A percentile compares a stretch with the other conserved stretches of the same genome.
Conservation (phyloP, 495 filamentous ascomycete species). For the Tuber aestivum region DNA sequence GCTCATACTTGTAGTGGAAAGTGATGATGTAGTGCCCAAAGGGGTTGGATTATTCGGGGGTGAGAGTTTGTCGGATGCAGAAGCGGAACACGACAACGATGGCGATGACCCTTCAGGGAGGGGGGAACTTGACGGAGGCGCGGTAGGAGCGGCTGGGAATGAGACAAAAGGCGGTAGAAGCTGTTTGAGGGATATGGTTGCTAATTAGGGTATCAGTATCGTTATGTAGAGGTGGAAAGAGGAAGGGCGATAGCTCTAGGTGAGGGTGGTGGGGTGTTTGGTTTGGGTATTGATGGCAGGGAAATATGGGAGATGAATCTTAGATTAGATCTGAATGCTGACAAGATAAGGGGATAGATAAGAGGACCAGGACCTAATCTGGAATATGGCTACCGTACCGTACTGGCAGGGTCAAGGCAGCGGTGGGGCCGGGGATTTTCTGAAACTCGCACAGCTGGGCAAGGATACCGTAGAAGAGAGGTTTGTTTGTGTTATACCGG, state of each 20-base stretch:
- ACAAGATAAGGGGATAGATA: neutral
- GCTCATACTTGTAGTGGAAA: conserved; percentile 43
- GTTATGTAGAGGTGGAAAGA: conserved; percentile 5
- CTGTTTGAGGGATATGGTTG: conserved; percentile 33
- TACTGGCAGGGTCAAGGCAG: too few species aligned
- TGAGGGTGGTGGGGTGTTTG: conserved; percentile 20
- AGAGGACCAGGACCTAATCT: neutral
- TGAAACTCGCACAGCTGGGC: neutral
- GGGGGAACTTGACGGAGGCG: conserved; percentile 18
- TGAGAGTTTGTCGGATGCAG: conserved; percentile 18
- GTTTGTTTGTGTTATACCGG: neutral
- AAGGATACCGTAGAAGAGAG: neutral
- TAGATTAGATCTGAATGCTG: neutral
- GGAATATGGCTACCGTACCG: neutral
- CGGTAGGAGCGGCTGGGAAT: conserved; percentile 14
- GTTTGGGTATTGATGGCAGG: conserved; percentile 17
- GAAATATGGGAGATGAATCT: conserved; percentile 6
- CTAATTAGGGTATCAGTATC: conserved; percentile 16
- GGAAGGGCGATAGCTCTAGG: conserved; percentile 7
- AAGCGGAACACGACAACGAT: neutral
- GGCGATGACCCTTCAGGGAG: neutral
- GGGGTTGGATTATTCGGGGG: conserved; percentile 16
- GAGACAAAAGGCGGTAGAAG: conserved; percentile 28
- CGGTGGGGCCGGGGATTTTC: neutral
- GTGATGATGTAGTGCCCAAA: conserved; percentile 9